Conservation (phyloP, 371 early-diverging fungal species). For the Mortierella polycephala region DNA sequence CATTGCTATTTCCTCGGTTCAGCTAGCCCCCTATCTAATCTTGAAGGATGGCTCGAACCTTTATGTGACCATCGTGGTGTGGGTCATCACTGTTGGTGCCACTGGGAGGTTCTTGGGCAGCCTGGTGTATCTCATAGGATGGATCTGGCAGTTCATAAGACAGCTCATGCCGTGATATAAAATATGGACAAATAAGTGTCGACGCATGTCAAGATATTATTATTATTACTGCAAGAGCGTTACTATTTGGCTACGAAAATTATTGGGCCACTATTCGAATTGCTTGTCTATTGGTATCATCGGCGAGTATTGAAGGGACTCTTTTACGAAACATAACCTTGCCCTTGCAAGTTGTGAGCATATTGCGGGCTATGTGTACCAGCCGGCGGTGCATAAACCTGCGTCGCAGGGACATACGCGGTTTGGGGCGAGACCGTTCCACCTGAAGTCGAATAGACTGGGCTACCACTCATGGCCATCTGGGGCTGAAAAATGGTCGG, state of each 20-base stretch:
- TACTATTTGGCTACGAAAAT: too few relatives aligned
- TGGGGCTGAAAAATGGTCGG: slow-evolving; percentile 43
- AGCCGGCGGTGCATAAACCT: not conserved
- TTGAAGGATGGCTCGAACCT: slow-evolving; percentile 47
- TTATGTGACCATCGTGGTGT: slow-evolving; percentile 50
- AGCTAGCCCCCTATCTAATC: slow-evolving; percentile 40
- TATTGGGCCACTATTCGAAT: too few relatives aligned
- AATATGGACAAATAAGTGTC: not conserved
- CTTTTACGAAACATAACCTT: slow-evolving; percentile 12
- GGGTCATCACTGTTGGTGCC: slow-evolving; percentile 47
- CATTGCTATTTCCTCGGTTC: slow-evolving; percentile 63
- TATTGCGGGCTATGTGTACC: slow-evolving; percentile 22
- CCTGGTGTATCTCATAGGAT: slow-evolving; percentile 34
- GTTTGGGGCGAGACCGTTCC: not conserved
- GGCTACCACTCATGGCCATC: not conserved
- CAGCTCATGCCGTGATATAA: slow-evolving; percentile 1
- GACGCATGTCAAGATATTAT: too few relatives aligned
- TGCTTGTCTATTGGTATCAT: too few relatives aligned
- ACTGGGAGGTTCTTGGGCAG: slow-evolving; percentile 52
- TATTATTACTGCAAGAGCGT: too few relatives aligned
- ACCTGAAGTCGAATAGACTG: not conserved
- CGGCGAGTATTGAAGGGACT: not conserved
- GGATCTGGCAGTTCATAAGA: slow-evolving; percentile 40
- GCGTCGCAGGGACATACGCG: slow-evolving; percentile 3
- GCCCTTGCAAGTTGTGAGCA: not conserved